phyloP scores from a whole-genome alignment of 2,329 filamentous ascomycete genomes.

The Diatrype stigma region DNA sequence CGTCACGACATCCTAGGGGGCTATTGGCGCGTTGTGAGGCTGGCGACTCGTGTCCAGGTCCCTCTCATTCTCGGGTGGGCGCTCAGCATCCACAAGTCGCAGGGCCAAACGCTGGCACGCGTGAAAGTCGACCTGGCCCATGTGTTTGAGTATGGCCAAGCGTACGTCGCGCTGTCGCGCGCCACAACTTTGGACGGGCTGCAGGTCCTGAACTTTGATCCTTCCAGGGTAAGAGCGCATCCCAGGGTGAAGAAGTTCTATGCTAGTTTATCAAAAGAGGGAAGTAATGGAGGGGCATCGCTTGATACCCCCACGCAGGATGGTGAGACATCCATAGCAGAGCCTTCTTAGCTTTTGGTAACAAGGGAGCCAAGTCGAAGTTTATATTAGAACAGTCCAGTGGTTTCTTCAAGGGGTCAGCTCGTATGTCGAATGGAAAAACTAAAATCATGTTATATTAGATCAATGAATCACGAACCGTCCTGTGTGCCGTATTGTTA shows the following conservation, averaged over 20 bases:
- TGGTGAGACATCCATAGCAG: too few species aligned
- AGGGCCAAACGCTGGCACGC: constrained; percentile 55
- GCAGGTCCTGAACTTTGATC: background rate
- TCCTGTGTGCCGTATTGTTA: too few species aligned
- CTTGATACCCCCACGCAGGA: too few species aligned
- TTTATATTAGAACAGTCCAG: too few species aligned
- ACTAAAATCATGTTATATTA: too few species aligned
- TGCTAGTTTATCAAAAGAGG: background rate
- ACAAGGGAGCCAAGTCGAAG: too few species aligned
- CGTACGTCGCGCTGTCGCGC: constrained; percentile 55
- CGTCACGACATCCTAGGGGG: background rate
- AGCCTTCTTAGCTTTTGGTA: too few species aligned
- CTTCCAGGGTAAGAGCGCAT: background rate
- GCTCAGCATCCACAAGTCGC: constrained; percentile 54
- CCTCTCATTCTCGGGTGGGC: constrained; percentile 55
- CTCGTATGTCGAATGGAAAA: too few species aligned
- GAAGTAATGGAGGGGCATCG: too few species aligned
- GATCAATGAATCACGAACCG: too few species aligned
- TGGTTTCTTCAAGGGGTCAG: too few species aligned
- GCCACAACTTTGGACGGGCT: constrained; percentile 45
- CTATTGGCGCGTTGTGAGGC: background rate
- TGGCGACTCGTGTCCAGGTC: constrained; percentile 43
- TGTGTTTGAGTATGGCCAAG: constrained; percentile 51
- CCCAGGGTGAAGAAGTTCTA: background rate
- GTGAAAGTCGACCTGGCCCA: constrained; percentile 46